Base-by-base conservation (phyloP, 208 protist species). In the Vickermania ingenoplastis region DNA sequence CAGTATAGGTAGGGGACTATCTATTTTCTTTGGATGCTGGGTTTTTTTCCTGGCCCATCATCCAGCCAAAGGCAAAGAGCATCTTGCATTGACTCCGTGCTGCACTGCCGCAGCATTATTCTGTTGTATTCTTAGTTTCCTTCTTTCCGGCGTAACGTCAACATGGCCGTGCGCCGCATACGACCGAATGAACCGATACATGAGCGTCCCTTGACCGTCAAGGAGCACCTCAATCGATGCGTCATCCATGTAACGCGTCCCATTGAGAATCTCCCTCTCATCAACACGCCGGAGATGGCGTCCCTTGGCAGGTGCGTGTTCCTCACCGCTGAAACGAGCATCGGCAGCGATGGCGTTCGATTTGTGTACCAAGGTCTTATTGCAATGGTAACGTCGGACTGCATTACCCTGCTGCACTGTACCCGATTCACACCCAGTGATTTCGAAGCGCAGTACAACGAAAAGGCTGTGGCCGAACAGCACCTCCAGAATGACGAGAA, bases 281-380 rank as follows among this genome's bases (percentile, higher is more conserved):
- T 75, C 5, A 24, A 49, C 0, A 50, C 58, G 26, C 69, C 67
- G 23, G 69, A 75, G n/a, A 51, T 75, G 17, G 63, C 59, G 31
- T 60, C 69, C 26, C 65, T 75, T 31, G 69, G 69, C 4, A 41
- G 65, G 13, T 65, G 52, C 31, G 65, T 75, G n/a, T 64, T 53
- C 11, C 63, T 75, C 65, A 11, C 58, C 2, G 69, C 59, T 5
- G 69, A 75, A 23, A 61, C 65, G 1, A 57, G 25, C 2, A 41
- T 67, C 21, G 59, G 55, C 24, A 59, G 59, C 21, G 31, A 62
- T 31, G 41, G 53, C 13, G 14, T 59, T 52, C 36, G 57, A 3
- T 53, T 65, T 13, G 54, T 63, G 31, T 75, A 71, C 22, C 60
- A 75, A 26, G 69, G 69, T 57, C 14, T 64, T n/a, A 59, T 75